Base-by-base conservation (phyloP, 345 rosid genomes). In the Hibiscus syriacus region DNA sequence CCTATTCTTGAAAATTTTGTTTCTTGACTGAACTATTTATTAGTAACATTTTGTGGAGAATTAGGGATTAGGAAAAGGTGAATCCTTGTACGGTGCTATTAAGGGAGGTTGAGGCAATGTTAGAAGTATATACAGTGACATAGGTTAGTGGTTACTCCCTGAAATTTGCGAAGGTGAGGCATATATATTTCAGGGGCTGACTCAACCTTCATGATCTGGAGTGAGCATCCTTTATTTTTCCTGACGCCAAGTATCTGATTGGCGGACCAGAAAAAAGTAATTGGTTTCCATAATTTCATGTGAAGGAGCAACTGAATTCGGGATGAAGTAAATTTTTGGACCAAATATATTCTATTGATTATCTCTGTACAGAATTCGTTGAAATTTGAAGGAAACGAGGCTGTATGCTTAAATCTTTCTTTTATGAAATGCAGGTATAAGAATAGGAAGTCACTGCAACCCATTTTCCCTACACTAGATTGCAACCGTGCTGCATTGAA, bases 391-490 rank as follows among this genome's bases (percentile, higher is more conserved):
- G 30, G 41, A 27, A 41, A n/a, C n/a, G n/a, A n/a, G 3, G 32
- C n/a, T 38, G 6, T 59, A 19, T 62, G n/a, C n/a, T n/a, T n/a
- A 8, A 22, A 12, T 46, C 43, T 32, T 5, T 38, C 13, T 12
- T 53, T 41, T 16, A 52, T n/a, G 49, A 30, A 41, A 34, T 79
- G 67, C 78, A 88, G 94, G 81, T 84, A n/a, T n/a, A n/a, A n/a
- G n/a, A n/a, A n/a, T n/a, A n/a, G n/a, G n/a, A n/a, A n/a, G n/a
- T n/a, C n/a, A 45, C 27, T 67, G 55, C 81, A 80, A 57, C 73
- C 76, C 8, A 56, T 63, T 7, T 74, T 70, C 54, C 78, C 78
- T 61, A 38, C 67, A 56, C 73, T 70, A 55, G 58, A 70, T 9
- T 63, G 80, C 71, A 74, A 74, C 34, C 67, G 45, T 54, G 30